Percentiles rank a stretch among this genome's conserved stretches.
Evolutionary conservation across 495 filamentous ascomycete genomes (phyloP).

Genomic region (Cercophora newfieldiana): DNA sequence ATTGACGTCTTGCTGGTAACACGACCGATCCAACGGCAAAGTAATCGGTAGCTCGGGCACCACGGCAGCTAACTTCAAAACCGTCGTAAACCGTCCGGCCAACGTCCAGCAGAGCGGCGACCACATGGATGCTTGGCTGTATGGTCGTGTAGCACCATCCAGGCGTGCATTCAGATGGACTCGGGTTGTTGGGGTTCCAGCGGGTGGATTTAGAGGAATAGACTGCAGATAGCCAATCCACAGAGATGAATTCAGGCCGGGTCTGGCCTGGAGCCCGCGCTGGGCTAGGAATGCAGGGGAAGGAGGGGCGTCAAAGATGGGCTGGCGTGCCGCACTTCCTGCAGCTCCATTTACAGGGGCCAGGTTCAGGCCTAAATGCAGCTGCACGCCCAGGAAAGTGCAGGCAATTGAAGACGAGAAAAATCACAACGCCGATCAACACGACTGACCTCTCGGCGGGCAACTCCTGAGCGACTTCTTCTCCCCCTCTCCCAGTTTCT

Average conservation of each 20-base stretch:
- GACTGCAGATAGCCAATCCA: neutral
- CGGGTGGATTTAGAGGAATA: neutral
- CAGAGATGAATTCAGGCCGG: neutral
- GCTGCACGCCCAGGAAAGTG: slow-evolving; percentile 20
- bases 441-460: neutral
- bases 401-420: slow-evolving; percentile 21
- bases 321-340: slow-evolving; percentile 26
- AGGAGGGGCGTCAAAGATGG: slow-evolving; percentile 3
- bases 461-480: neutral
- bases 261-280: neutral
- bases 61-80: neutral
- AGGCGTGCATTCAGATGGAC: neutral
- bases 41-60: neutral
- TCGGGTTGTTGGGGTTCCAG: neutral
- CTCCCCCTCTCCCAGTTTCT: neutral
- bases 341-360: slow-evolving; percentile 30
- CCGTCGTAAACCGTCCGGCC: neutral
- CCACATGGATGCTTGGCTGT: neutral
- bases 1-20: neutral
- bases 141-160: neutral
- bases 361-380: slow-evolving; percentile 36
- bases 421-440: slow-evolving; percentile 10
- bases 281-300: slow-evolving; percentile 30
- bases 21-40: slow-evolving; percentile 6
- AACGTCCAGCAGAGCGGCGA: neutral